A percentile compares a stretch with the other conserved stretches of the same genome.
These are phyloP conservation scores for Limonium bicolor DNA, from an alignment of 148 eudicot species.

Conservation along the genomic window DNA sequence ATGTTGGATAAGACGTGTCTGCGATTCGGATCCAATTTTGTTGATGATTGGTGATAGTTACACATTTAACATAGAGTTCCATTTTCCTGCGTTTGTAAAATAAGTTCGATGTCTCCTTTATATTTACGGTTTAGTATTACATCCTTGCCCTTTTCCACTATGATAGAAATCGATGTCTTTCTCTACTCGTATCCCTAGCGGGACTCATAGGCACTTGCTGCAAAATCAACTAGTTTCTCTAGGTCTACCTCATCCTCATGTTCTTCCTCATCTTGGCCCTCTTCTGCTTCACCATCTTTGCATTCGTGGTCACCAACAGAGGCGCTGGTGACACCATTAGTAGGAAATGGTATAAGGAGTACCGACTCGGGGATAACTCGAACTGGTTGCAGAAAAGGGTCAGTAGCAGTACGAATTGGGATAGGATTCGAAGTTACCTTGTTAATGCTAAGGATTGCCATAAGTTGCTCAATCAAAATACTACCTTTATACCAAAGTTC, in stretches of 20 bases:
- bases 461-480: slow-evolving; percentile 4
- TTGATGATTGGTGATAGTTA: no score
- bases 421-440: slow-evolving; percentile 28
- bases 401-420: slow-evolving; percentile 23
- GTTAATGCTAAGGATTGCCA: slow-evolving; percentile 22
- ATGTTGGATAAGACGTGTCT: no score
- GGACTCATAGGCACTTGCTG: slow-evolving; percentile 29
- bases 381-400: slow-evolving; percentile 36
- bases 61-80: no score
- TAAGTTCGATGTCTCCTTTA: no score
- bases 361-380: slow-evolving; percentile 24
- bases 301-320: slow-evolving; percentile 26
- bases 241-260: slow-evolving; percentile 22
- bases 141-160: no score
- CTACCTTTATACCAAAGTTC: slow-evolving; percentile 12
- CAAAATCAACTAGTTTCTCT: slow-evolving; percentile 10
- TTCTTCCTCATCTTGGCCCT: slow-evolving; percentile 15
- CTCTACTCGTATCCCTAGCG: slow-evolving; percentile 14
- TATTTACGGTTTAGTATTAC: no score
- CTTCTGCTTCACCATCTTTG: slow-evolving; percentile 20
- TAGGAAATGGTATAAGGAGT: slow-evolving; percentile 27
- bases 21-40: no score
- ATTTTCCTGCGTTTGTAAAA: no score
- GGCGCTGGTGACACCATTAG: slow-evolving; percentile 32
- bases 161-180: slow-evolving; percentile 12